phyloP scores from a whole-genome alignment of 257 asterid species.

The Lycium barbarum region DNA sequence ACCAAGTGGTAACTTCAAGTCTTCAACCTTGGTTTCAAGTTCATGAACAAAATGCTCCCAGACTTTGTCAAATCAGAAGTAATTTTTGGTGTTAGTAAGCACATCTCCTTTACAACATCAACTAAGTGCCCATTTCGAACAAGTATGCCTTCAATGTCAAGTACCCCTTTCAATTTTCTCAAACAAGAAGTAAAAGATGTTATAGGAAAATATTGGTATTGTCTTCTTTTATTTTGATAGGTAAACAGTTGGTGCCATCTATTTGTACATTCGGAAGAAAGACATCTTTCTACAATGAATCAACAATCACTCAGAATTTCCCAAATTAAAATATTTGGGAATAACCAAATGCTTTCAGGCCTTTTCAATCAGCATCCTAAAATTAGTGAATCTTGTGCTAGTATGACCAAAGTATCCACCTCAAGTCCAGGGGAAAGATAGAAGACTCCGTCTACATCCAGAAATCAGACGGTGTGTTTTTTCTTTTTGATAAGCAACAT shows the following conservation, averaged over 20 bases:
- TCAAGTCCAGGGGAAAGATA: neutral
- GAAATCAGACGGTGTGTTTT: neutral
- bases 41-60: neutral
- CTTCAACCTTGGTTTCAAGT: neutral
- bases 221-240: neutral
- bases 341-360: neutral
- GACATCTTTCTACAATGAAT: neutral
- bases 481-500: neutral
- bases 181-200: neutral
- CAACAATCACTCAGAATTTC: neutral
- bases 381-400: neutral
- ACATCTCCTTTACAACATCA: neutral
- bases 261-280: neutral
- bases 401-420: conserved; percentile 9
- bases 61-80: neutral
- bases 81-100: neutral
- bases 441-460: neutral
- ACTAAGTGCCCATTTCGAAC: neutral
- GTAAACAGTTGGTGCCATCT: neutral
- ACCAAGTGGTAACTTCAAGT: neutral
- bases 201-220: neutral
- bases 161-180: neutral
- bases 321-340: neutral
- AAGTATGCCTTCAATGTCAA: neutral
- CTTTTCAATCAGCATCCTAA: neutral